Evolutionary conservation across 305 asterid species (phyloP).

Genomic region (Fraxinus xanthoxyloides): DNA sequence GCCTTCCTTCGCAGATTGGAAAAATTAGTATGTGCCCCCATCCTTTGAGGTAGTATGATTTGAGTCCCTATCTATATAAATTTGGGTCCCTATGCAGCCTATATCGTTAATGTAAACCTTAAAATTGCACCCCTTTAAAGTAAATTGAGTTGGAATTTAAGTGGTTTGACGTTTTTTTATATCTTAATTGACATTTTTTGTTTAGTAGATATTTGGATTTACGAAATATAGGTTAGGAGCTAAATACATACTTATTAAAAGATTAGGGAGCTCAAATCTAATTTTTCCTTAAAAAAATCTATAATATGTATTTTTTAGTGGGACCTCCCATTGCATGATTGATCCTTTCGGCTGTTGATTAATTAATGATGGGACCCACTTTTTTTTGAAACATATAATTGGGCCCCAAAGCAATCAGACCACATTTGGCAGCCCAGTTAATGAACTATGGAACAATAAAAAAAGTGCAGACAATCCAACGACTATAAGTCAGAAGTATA

Average conservation of each 20-base stretch:
- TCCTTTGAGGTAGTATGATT: neutral
- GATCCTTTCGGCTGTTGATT: slow-evolving; percentile 2
- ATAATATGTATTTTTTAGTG: neutral
- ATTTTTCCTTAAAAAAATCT: too few relatives aligned
- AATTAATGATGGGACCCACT: neutral
- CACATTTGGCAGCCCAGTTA: neutral
- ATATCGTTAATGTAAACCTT: too few relatives aligned
- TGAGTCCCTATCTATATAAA: neutral
- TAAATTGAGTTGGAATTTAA: neutral
- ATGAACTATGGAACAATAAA: neutral
- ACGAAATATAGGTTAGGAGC: neutral
- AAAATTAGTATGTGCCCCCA: neutral
- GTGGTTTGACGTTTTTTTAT: neutral
- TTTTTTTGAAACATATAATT: neutral
- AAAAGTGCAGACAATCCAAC: neutral
- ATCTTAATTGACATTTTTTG: neutral
- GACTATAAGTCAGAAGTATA: neutral
- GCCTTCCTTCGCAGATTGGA: neutral
- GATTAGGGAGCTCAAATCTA: neutral
- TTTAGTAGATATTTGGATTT: too few relatives aligned
- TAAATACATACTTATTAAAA: neutral
- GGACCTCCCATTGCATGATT: neutral
- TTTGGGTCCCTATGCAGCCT: neutral
- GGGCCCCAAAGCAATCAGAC: neutral
- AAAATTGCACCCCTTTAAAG: neutral